phyloP scores from a whole-genome alignment of 2,329 filamentous ascomycete genomes.

The Sporothrix euskadiensis region DNA sequence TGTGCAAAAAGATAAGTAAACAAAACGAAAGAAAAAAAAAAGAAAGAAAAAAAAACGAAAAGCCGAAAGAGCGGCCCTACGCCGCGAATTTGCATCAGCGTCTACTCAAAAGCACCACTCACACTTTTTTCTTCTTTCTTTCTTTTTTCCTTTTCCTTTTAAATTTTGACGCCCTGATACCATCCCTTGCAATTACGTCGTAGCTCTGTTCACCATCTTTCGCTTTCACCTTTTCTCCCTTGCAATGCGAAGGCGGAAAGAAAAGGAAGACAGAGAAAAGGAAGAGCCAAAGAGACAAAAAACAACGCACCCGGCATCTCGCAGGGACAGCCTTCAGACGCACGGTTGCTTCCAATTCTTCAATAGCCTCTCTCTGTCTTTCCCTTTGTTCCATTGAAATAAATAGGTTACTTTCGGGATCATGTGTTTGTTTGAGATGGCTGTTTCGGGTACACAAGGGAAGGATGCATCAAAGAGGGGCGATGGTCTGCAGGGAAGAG shows the following conservation, averaged over 20 bases:
- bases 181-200: constrained; percentile 14
- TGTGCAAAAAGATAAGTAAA: constrained; percentile 16
- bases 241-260: neutral
- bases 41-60: neutral
- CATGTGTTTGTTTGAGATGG: constrained; percentile 14
- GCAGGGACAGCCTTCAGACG: neutral
- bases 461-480: neutral
- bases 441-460: constrained; percentile 17
- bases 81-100: neutral
- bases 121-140: neutral
- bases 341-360: neutral
- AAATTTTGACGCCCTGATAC: neutral
- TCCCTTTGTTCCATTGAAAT: neutral
- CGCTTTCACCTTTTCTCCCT: neutral
- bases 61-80: neutral
- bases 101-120: neutral
- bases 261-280: neutral
- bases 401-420: neutral
- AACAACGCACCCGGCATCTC: neutral
- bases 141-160: neutral
- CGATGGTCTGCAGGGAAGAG: neutral
- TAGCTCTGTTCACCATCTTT: neutral
- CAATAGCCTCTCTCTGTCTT: neutral
- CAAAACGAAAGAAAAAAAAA: neutral
- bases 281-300: neutral